Evolutionary conservation across 257 asterid genomes (phyloP).

Genomic region (Primulina tabacum): DNA sequence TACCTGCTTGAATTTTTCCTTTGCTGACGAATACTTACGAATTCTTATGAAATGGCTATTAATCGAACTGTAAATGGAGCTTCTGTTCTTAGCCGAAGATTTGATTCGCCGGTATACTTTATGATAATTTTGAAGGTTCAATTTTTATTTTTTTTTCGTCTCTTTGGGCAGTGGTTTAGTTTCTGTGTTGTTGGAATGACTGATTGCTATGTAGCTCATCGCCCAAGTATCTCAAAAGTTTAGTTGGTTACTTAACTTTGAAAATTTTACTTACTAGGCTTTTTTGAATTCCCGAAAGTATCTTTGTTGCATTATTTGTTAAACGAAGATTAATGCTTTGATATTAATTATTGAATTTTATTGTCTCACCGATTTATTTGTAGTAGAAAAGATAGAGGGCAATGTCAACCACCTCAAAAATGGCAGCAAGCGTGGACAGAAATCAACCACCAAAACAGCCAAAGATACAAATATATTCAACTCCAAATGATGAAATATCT

Average conservation of each 20-base stretch:
- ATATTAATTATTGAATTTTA: conserved; percentile 1
- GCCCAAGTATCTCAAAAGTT: too few relatives aligned
- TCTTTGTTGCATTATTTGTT: conserved; percentile 3
- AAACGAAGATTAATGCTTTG: conserved; percentile 10
- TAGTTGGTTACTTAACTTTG: not conserved
- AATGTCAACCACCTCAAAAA: conserved; percentile 38
- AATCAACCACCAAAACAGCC: conserved; percentile 39
- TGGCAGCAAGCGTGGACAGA: conserved; percentile 26
- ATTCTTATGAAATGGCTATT: too few relatives aligned
- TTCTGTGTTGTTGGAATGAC: not conserved
- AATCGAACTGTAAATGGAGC: too few relatives aligned
- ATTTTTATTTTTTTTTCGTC: not conserved
- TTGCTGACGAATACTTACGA: too few relatives aligned
- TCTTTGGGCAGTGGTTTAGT: not conserved
- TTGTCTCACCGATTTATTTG: not conserved
- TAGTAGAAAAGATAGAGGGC: conserved; percentile 11
- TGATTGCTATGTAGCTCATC: not conserved
- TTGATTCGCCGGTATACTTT: too few relatives aligned
- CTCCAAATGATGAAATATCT: conserved; percentile 77
- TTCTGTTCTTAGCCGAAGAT: too few relatives aligned
- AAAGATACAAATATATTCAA: conserved; percentile 72
- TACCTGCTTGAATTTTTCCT: too few relatives aligned
- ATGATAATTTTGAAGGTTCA: too few relatives aligned
- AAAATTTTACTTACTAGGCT: too few relatives aligned
- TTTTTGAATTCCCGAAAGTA: too few relatives aligned